Base-by-base conservation (phyloP, 78 protist genomes). In the Dictyostelium intermedium region DNA sequence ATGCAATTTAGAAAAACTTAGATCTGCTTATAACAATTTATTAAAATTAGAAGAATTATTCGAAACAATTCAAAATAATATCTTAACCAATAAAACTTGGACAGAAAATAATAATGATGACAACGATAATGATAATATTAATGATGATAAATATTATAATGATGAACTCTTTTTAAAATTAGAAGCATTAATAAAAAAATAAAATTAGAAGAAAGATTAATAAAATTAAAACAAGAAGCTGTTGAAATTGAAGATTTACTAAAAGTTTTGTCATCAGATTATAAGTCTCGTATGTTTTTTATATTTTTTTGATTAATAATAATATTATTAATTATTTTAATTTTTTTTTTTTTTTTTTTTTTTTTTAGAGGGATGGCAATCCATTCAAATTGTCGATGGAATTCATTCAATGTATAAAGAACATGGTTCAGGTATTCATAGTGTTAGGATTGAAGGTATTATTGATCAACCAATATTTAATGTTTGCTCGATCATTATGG, bases 371-470 rank as follows among this genome's bases (percentile, higher is more conserved):
- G 91, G 91, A 53, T 87, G 93, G 93, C 69, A 37, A 61, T 83
- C 82, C 23, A 87, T 87, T 50, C 69, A 34, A 78, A 87, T 61
- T 30, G 35, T 23, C 9, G 72, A 87, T 76, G 93, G 93, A 3
- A 87, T 87, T 14, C 85, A 43, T 66, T 77, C 83, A 72, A 30
- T 87, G 50, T 87, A 87, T 79, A 77, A 79, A 66, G 93, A 87
- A 20, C 80, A 87, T 79, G 93, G 93, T 25, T 23, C 53, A 20
- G 93, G 93, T 35, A 87, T 87, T 83, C 93, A 87, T 79, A 25
- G 53, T 14, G 69, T 87, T 60, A 56, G 93, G 66, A 87, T 87
- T 23, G 93, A 87, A 20, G 93, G 93, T 27, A 79, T 87, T 20
- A 72, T 87, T 23, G 84, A 76, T 7, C 70, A 76, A 30, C 85